Evolutionary conservation across 805 yeast species (phyloP).

Genomic region (Tetrapisispora fleetii): DNA sequence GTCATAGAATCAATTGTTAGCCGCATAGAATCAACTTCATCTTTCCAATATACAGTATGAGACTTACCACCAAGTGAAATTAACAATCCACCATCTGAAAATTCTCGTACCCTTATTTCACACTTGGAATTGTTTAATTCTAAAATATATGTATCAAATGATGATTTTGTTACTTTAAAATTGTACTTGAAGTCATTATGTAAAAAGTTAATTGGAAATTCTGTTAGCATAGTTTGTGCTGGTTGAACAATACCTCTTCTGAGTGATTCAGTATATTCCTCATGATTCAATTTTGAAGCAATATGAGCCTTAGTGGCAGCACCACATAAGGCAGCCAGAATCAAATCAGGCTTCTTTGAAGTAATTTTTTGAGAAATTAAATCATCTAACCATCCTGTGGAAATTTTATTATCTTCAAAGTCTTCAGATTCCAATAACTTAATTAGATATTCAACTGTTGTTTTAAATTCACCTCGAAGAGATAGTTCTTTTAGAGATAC

Average conservation of each 20-base stretch:
- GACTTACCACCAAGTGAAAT: constrained; percentile 85
- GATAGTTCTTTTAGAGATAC: constrained; percentile 94
- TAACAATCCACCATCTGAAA: constrained; percentile 91
- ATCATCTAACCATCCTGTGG: constrained; percentile 99
- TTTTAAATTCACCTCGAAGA: constrained; percentile 96
- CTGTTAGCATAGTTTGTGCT: constrained; percentile 68
- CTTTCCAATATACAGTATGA: constrained; percentile 95
- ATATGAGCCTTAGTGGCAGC: constrained; percentile 91
- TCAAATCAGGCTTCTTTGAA: constrained; percentile 91
- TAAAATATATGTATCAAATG: constrained; percentile 72
- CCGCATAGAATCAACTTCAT: constrained; percentile 91
- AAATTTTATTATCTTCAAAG: constrained; percentile 89
- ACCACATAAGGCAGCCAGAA: constrained; percentile 88
- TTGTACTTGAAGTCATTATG: constrained; percentile 89
- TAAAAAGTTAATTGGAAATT: constrained; percentile 89
- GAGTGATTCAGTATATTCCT: constrained; percentile 59
- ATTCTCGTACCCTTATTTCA: constrained; percentile 75
- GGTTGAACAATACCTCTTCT: constrained; percentile 95
- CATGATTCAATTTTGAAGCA: constrained; percentile 58
- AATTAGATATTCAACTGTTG: constrained; percentile 94
- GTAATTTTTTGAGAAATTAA: constrained; percentile 86
- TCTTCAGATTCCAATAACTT: constrained; percentile 93
- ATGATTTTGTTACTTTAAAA: constrained; percentile 90
- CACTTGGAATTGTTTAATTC: constrained; percentile 89
- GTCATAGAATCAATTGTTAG: constrained; percentile 92